These are phyloP conservation scores for Capsicum chinense DNA, from an alignment of 257 asterid genomes.

Conservation along the genomic window DNA sequence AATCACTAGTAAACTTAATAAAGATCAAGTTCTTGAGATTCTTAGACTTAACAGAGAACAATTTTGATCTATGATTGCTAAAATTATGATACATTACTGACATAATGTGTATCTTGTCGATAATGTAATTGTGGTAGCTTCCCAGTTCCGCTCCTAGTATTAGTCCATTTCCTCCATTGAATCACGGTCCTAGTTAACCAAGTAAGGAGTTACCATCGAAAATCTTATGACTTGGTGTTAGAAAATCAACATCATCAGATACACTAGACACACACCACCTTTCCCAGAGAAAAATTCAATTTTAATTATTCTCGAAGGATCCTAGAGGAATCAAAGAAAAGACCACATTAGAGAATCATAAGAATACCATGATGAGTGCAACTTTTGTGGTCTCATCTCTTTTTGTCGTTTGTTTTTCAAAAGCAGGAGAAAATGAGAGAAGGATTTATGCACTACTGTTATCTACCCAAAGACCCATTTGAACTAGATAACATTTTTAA, in stretches of 20 bases:
- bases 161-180: conserved; percentile 32
- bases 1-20: conserved; percentile 37
- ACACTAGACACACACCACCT: conserved; percentile 19
- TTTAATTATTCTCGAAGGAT: conserved; percentile 9
- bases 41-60: conserved; percentile 60
- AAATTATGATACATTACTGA: conserved; percentile 39
- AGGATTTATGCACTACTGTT: conserved; percentile 32
- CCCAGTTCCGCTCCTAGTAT: conserved; percentile 29
- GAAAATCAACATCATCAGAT: conserved; percentile 28
- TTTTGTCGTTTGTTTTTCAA: conserved; percentile 39
- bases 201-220: background rate
- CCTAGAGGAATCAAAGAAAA: conserved; percentile 23
- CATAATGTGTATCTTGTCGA: conserved; percentile 39
- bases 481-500: conserved; percentile 40
- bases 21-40: conserved; percentile 51
- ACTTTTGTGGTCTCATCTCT: conserved; percentile 37
- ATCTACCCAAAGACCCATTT: conserved; percentile 49
- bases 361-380: conserved; percentile 22
- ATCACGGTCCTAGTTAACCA: conserved; percentile 20
- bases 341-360: conserved; percentile 20
- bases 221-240: conserved; percentile 7
- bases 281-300: conserved; percentile 24
- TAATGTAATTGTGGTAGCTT: conserved; percentile 18
- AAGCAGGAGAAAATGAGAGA: conserved; percentile 34
- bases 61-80: conserved; percentile 67